Conservation (phyloP, 805 yeast genomes). For the Vanderwaltozyma tropicalis region DNA sequence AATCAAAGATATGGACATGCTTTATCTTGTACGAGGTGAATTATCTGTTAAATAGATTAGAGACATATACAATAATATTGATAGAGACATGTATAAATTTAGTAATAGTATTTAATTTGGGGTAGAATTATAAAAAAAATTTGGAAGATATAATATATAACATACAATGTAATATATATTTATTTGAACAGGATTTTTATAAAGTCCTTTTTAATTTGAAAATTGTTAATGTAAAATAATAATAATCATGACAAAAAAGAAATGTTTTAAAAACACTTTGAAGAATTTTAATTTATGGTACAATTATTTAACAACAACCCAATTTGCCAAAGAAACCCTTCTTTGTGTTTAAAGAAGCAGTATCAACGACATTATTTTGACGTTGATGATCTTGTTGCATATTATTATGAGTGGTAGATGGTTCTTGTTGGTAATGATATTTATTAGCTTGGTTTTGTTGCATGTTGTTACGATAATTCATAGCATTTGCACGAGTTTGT, state of each 20-base stretch:
- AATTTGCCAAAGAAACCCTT: constrained; percentile 28
- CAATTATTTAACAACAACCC: constrained; percentile 26
- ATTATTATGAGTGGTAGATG: constrained; percentile 12
- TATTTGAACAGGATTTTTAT: too few species aligned
- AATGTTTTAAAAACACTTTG: too few species aligned
- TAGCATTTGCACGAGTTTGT: constrained; percentile 7
- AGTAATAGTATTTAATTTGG: too few species aligned
- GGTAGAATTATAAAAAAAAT: too few species aligned
- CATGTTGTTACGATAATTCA: constrained; percentile 21
- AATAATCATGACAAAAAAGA: too few species aligned
- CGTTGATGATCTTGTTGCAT: constrained; percentile 6
- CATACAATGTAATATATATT: too few species aligned
- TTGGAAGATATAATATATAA: too few species aligned
- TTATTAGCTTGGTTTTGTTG: constrained; percentile 11
- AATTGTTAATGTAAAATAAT: too few species aligned
- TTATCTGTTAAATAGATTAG: neutral
- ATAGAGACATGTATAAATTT: too few species aligned
- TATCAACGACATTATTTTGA: constrained; percentile 9
- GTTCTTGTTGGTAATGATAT: constrained; percentile 6
- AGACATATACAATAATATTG: too few species aligned
- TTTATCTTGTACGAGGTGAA: constrained; percentile 22
- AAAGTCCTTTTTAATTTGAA: too few species aligned
- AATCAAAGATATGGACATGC: constrained; percentile 15
- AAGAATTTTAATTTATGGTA: too few species aligned
- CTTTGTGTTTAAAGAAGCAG: constrained; percentile 15